Conservation (phyloP, 1,284 basidiomycete species). For the Trichosporon sp. region DNA sequence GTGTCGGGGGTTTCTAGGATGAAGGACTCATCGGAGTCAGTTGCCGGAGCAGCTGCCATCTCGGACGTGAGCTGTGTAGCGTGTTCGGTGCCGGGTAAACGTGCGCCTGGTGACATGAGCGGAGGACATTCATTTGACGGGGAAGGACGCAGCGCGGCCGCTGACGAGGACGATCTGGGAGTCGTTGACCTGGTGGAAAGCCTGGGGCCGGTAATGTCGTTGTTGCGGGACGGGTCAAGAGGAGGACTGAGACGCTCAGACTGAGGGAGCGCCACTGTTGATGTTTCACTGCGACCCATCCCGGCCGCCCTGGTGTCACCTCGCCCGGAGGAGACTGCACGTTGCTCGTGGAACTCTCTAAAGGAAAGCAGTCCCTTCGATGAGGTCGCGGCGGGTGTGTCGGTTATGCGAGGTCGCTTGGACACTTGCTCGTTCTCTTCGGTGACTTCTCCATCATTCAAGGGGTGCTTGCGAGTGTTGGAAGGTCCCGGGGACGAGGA, state of each 20-base stretch:
- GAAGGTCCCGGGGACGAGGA: too few species aligned
- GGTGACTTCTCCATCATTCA: too few species aligned
- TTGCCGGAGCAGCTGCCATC: background rate
- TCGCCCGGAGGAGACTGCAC: background rate
- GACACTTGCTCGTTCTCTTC: background rate
- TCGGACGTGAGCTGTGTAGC: background rate
- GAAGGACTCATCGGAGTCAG: background rate
- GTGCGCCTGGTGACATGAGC: background rate
- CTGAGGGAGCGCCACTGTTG: background rate
- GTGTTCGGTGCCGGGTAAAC: background rate
- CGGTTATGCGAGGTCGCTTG: background rate
- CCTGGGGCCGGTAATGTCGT: too few species aligned
- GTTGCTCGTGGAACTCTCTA: background rate
- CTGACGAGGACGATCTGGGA: too few species aligned
- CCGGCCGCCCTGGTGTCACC: background rate
- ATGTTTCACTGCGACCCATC: background rate
- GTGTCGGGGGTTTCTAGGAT: background rate
- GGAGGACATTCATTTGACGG: too few species aligned
- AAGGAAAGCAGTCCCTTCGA: background rate
- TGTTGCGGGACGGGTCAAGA: too few species aligned
- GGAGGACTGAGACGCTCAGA: too few species aligned
- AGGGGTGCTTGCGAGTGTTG: background rate
- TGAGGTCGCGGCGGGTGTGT: background rate
- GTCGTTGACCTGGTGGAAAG: too few species aligned
- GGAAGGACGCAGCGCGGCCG: too few species aligned